A percentile compares a stretch with the other conserved stretches of the same genome.
Conservation (phyloP, 164 flowering plant genomes). For the Protea cynaroides region DNA sequence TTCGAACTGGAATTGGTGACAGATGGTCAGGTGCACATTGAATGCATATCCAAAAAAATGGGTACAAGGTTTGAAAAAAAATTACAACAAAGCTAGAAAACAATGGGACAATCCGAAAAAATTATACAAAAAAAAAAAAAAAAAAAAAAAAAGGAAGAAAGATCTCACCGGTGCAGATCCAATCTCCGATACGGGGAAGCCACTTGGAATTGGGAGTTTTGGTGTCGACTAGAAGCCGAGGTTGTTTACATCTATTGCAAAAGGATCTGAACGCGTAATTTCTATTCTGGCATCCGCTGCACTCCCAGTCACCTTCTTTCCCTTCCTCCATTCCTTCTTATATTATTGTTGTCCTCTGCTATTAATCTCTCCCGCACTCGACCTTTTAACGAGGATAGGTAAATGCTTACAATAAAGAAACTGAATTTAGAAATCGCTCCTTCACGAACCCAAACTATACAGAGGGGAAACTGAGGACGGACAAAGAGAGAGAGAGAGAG, state of each 20-base stretch:
- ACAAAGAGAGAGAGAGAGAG: too few species aligned
- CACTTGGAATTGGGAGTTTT: constrained; percentile 89
- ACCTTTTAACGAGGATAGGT: too few species aligned
- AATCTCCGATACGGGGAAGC: constrained; percentile 92
- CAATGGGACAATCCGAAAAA: not conserved
- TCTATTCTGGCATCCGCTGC: constrained; percentile 72
- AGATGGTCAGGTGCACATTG: not conserved
- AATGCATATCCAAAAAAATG: not conserved
- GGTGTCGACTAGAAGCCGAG: constrained; percentile 81
- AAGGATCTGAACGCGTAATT: constrained; percentile 90
- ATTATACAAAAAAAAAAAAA: not conserved
- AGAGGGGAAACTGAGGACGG: too few species aligned
- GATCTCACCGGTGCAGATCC: constrained; percentile 81
- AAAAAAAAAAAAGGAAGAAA: not conserved
- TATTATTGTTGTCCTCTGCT: constrained; percentile 7
- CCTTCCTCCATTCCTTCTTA: constrained; percentile 48
- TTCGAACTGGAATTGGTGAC: not conserved
- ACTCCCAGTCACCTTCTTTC: constrained; percentile 95
- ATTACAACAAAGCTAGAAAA: not conserved
- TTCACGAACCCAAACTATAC: too few species aligned
- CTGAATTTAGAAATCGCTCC: too few species aligned
- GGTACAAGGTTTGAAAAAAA: too few species aligned
- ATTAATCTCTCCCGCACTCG: not conserved
- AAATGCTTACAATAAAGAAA: too few species aligned
- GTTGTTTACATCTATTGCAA: constrained; percentile 92